A percentile compares a stretch with the other conserved stretches of the same genome.
Conservation (phyloP, 164 flowering plant genomes). For the Stephania japonica region DNA sequence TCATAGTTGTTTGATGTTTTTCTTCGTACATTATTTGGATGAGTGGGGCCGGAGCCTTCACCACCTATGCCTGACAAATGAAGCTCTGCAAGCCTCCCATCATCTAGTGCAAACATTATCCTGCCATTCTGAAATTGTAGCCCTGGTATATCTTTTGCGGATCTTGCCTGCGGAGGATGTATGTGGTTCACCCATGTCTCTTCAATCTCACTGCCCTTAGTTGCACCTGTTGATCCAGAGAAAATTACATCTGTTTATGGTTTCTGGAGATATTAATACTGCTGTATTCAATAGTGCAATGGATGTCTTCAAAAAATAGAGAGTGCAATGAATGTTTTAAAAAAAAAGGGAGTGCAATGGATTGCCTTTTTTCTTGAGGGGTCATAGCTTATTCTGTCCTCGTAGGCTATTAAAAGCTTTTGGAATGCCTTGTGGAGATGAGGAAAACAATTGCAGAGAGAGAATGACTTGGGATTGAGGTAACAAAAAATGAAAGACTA, state of each 20-base stretch:
- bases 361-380: neutral
- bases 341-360: neutral
- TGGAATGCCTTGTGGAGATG: neutral
- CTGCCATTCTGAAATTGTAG: slow-evolving; percentile 58
- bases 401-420: neutral
- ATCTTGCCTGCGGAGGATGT: slow-evolving; percentile 68
- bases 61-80: slow-evolving; percentile 79
- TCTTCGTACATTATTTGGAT: slow-evolving; percentile 30
- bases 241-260: neutral
- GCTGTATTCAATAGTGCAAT: too few relatives aligned
- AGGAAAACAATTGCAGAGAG: neutral
- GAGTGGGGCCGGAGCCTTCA: slow-evolving; percentile 47
- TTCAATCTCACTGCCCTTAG: slow-evolving; percentile 26
- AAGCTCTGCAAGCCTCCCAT: slow-evolving; percentile 80
- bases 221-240: slow-evolving; percentile 39
- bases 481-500: too few relatives aligned
- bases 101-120: slow-evolving; percentile 60
- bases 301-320: too few relatives aligned
- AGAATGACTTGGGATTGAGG: too few relatives aligned
- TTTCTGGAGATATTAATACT: neutral
- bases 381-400: neutral
- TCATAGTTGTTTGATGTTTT: slow-evolving; percentile 42
- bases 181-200: slow-evolving; percentile 58
- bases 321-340: too few relatives aligned
- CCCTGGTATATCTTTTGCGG: slow-evolving; percentile 59